These are phyloP conservation scores for Thalassiosira livingstoniorum DNA, from an alignment of 352 stramenopile genomes.

Conservation along the genomic window DNA sequence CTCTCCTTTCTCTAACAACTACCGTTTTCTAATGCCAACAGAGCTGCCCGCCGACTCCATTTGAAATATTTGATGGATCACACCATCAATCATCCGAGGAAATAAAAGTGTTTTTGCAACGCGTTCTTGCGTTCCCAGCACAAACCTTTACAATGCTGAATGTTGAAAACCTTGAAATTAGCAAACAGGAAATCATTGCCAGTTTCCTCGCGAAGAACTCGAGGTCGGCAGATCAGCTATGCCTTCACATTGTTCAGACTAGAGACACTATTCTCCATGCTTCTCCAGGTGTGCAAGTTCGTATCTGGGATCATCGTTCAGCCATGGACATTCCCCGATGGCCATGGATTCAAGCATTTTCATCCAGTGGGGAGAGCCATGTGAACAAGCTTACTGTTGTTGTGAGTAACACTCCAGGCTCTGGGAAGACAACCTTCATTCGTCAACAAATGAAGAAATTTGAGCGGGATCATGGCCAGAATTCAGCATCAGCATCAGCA, in stretches of 20 bases:
- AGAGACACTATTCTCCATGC: slow-evolving; percentile 51
- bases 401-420: slow-evolving; percentile 33
- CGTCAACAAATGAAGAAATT: slow-evolving; percentile 35
- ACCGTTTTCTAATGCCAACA: no score
- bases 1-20: slow-evolving; percentile 2
- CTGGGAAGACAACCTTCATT: slow-evolving; percentile 55
- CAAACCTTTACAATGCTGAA: slow-evolving; percentile 44
- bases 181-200: slow-evolving; percentile 51
- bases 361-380: slow-evolving; percentile 23
- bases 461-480: slow-evolving; percentile 7
- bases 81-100: slow-evolving; percentile 35
- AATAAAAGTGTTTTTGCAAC: slow-evolving; percentile 48
- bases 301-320: slow-evolving; percentile 41
- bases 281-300: slow-evolving; percentile 44
- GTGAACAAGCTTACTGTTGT: slow-evolving; percentile 35
- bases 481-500: no score
- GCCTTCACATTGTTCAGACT: slow-evolving; percentile 49
- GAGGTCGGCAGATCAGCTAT: slow-evolving; percentile 40
- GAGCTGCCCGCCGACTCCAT: slow-evolving; percentile 41
- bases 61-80: slow-evolving; percentile 53
- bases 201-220: slow-evolving; percentile 44
- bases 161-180: slow-evolving; percentile 39
- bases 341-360: slow-evolving; percentile 18
- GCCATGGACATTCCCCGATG: slow-evolving; percentile 1
- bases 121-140: slow-evolving; percentile 50